Evolutionary conservation across 1,139 yeast genomes (phyloP), one percentile per base, ranked within the genome.

Genomic region (Saccharomyces hybrid): DNA sequence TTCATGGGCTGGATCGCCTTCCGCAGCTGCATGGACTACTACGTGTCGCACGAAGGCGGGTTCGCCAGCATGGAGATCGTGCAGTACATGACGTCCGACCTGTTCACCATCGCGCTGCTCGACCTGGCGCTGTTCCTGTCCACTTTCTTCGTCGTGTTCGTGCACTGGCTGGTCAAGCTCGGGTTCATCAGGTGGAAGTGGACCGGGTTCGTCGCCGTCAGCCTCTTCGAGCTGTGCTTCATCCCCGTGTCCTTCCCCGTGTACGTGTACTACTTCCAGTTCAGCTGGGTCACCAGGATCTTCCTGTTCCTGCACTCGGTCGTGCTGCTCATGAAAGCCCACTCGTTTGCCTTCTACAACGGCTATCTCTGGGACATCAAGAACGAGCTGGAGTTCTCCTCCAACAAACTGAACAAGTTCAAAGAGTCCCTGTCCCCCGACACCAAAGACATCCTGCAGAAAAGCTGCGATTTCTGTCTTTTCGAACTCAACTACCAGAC

Each of bases 291-390:
- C 55, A 96, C 88, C 1, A 82, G 83, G 64, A 90, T 90, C 42
- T 91, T 86, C 64, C 72, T 91, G 58, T 78, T 87, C 55, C 75
- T 91, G 55, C 97, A 91, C 69, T 81, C 88, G 12, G 75, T 88
- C 51, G 97, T 91, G 3, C 74, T 89, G 62, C 68, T 91, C 58
- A 91, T 91, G 98, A 91, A 91, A 68, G 85, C 84, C 82, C 96
- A 91, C 68, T 88, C 96, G 2, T 91, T 84, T 66, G 87, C 87
- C 1, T 88, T 85, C 63, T 90, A 84, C 71, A 89, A 90, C 67
- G 97, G 97, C 0, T 88, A 90, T 67, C 73, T 90, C 53, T 88
- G 96, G 91, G 73, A 71, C 38, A 79, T 86, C 34, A 65, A 67
- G 29, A 70, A 74, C n/a, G 95, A 87, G 63, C 73, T 85, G 51